Base-by-base conservation (phyloP, 2,329 filamentous ascomycete species). In the Trichoderma sp. region DNA sequence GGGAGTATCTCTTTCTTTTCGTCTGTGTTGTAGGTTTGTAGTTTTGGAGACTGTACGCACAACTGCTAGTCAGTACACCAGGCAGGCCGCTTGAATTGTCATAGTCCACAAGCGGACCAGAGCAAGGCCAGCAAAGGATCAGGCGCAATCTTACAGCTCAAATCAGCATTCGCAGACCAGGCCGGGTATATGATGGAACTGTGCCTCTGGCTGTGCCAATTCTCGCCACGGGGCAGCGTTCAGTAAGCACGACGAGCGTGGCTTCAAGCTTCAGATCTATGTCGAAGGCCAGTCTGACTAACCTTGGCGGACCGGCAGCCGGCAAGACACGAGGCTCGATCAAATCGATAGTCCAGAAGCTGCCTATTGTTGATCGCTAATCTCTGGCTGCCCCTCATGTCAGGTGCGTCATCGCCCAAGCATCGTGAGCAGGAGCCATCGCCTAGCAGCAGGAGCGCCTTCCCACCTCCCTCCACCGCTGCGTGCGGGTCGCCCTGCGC, bases 321-420 rank as follows among this genome's bases (percentile, higher is more conserved):
- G 18, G 46, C 8, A 49, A 43, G 39, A 34, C 32, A 43, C 16
- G 16, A 43, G 39, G 18, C 39, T 18, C 39, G 8, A n/a, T 49
- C 4, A 13, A 24, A 49, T 49, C 21, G 21, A 21, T 24, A 21
- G 21, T 13, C 46, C 13, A 8, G 2, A 24, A 49, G 5, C 46
- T 34, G 32, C 32, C 32, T 24, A 49, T 49, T 49, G 46, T 49
- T 24, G 46, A 49, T 49, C 18, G 14, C 8, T 49, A 24, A 49
- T 24, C 13, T 3, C 21, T 28, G 51, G 14, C 51, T 43, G 51
- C 61, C 60, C 60, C 51, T 64, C 49, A 21, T 34, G 32, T 13
- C 7, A n/a, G 28, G 21, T 64, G 61, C 61, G 61, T 55, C 61
- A 55, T 65, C 34, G 51, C 61, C 54, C 61, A 65, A 51, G 18